A percentile compares a stretch with the other conserved stretches of the same genome.
Evolutionary conservation across 352 stramenopile genomes (phyloP).

Genomic region (Discostella stelligera): DNA sequence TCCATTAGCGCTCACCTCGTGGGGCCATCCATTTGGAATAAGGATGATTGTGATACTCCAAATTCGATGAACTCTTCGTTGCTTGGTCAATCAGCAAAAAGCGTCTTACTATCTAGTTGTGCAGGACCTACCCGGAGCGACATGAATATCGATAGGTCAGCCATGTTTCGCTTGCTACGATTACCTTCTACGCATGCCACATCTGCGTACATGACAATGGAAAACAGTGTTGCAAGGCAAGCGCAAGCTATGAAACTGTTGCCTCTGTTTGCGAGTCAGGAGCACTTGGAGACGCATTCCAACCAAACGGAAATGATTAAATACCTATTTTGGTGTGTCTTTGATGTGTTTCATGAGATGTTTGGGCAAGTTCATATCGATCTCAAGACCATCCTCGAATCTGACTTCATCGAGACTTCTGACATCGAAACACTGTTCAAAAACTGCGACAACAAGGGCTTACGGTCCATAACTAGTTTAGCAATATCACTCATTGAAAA

Average conservation of each 20-base stretch:
- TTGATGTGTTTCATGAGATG: constrained; percentile 48
- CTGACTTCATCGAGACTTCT: constrained; percentile 26
- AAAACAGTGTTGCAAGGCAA: constrained; percentile 63
- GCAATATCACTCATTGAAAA: constrained; percentile 48
- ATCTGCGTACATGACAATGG: constrained; percentile 63
- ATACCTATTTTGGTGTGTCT: constrained; percentile 47
- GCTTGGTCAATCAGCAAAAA: constrained; percentile 44
- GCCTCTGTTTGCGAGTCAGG: constrained; percentile 34
- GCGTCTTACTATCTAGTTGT: constrained; percentile 32
- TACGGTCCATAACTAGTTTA: constrained; percentile 39
- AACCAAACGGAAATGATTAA: constrained; percentile 53
- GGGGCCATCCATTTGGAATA: constrained; percentile 59
- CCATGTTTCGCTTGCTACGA: constrained; percentile 52
- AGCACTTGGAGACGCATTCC: neutral
- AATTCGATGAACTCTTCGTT: constrained; percentile 25
- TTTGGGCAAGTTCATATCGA: constrained; percentile 24
- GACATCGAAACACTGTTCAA: constrained; percentile 31
- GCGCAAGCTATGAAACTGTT: constrained; percentile 47
- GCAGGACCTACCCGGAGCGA: constrained; percentile 50
- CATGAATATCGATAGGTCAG: constrained; percentile 43
- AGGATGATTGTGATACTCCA: constrained; percentile 35
- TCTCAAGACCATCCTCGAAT: constrained; percentile 35
- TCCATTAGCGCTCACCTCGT: constrained; percentile 60
- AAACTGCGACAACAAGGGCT: constrained; percentile 34
- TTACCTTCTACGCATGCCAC: constrained; percentile 38